These are phyloP conservation scores for Pezicula carpinea DNA, from an alignment of 2,329 filamentous ascomycete genomes.

Conservation along the genomic window DNA sequence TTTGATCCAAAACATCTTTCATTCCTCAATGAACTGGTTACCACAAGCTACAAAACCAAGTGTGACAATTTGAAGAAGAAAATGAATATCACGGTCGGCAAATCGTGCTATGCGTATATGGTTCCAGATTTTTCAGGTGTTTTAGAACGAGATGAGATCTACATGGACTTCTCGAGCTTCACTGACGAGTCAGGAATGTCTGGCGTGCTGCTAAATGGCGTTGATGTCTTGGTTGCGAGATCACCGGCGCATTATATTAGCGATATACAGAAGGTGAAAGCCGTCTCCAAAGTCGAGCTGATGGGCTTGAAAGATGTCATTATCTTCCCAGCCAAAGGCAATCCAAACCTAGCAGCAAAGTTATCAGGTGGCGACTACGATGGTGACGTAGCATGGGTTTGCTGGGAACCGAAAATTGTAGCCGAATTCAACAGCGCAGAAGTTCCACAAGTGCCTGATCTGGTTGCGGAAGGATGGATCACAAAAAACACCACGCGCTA, in stretches of 20 bases:
- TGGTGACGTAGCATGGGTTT: conserved; percentile 73
- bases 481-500: conserved; percentile 40
- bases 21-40: conserved; percentile 44
- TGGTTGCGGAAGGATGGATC: conserved; percentile 46
- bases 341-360: conserved; percentile 60
- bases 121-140: conserved; percentile 61
- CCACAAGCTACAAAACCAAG: conserved; percentile 12
- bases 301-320: conserved; percentile 72
- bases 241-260: conserved; percentile 65
- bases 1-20: conserved; percentile 48
- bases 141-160: conserved; percentile 61
- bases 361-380: conserved; percentile 80
- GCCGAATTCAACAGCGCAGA: conserved; percentile 60
- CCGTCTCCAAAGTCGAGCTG: conserved; percentile 54
- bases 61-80: conserved; percentile 39
- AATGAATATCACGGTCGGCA: conserved; percentile 55
- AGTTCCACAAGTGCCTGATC: conserved; percentile 38
- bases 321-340: conserved; percentile 65
- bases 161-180: conserved; percentile 63
- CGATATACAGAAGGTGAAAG: conserved; percentile 66
- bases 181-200: conserved; percentile 47
- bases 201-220: conserved; percentile 48
- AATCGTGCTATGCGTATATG: conserved; percentile 61
- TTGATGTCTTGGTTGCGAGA: conserved; percentile 62
- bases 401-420: conserved; percentile 66